Base-by-base conservation (phyloP, 2,329 filamentous ascomycete genomes). In the Alternaria dauci region DNA sequence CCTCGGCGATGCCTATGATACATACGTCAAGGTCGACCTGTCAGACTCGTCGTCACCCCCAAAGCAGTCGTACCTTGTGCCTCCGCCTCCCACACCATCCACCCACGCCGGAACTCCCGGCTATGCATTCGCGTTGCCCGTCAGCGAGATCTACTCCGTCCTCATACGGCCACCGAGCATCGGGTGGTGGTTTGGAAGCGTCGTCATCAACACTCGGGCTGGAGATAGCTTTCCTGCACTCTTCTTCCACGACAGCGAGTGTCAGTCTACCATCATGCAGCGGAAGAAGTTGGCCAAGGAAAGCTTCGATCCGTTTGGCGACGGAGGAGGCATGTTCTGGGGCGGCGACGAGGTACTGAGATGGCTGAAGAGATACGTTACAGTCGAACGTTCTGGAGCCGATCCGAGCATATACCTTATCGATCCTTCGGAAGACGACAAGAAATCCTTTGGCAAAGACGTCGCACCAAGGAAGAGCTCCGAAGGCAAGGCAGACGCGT, bases 191-290 rank as follows among this genome's bases (percentile, higher is more conserved):
- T 97, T 96, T 77, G 95, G 95, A 34, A 97, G 93, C 65, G 81
- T 99, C 28, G 90, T 99, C 58, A 92, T 99, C 81, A 99, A 99
- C 76, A 93, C 92, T 1, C 85, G 91, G 12, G 89, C 91, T 0
- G 96, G 96, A 4, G 94, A 98, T 76, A 95, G 92, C 76, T 97
- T 98, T 69, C 95, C 95, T 0, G 93, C 95, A 0, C 82, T 99
- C 1, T 99, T 99, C 81, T 99, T 99, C 81, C 95, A 99, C 77
- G 95, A 99, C 74, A 93, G 89, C 64, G 95, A 99, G 81, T 99
- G 95, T 73, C 91, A 97, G 79, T 96, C 91, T 54, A 99, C 95
- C 0, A 96, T 98, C 23, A 80, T 96, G 57, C 94, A 98, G 79
- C 93, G 96, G 81, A 96, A 95, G 84, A 92, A 90, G 80, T 83